Conservation (phyloP, 805 yeast genomes). For the Suhomyces sp. region DNA sequence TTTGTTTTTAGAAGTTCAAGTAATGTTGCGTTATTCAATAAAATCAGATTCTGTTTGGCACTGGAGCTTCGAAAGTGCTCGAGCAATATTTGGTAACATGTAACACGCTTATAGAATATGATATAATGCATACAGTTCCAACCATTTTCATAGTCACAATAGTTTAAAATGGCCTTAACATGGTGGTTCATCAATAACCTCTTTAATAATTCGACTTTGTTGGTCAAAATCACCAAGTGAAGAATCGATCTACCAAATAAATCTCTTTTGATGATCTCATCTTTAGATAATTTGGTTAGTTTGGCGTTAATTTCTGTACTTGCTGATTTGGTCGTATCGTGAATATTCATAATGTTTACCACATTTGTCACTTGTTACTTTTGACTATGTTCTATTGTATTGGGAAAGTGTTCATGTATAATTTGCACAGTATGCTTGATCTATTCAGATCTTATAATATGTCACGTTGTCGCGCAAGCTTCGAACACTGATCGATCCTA, state of each 20-base stretch:
- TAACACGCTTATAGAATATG: constrained; percentile 52
- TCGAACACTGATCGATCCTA: not conserved
- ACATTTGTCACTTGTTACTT: constrained; percentile 3
- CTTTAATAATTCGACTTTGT: constrained; percentile 46
- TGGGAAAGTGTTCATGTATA: not conserved
- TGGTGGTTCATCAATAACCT: constrained; percentile 48
- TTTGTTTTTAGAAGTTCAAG: constrained; percentile 48
- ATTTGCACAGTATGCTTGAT: not conserved
- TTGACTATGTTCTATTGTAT: not conserved
- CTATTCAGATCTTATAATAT: not conserved
- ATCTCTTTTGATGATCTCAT: constrained; percentile 52
- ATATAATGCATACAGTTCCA: constrained; percentile 81
- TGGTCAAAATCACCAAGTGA: constrained; percentile 53
- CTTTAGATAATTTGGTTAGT: constrained; percentile 24
- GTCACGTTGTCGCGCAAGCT: not conserved
- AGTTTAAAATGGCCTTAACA: constrained; percentile 37
- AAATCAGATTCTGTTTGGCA: constrained; percentile 13
- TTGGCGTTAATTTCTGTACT: not conserved
- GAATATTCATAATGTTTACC: not conserved
- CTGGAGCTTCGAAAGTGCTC: constrained; percentile 20
- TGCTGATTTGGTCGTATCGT: not conserved
- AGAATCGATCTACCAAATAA: constrained; percentile 66
- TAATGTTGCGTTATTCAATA: constrained; percentile 20
- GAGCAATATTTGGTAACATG: constrained; percentile 46
- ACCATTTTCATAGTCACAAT: constrained; percentile 68